These are phyloP conservation scores for Raffaelea ambrosiae DNA, from an alignment of 2,329 filamentous ascomycete species.

Conservation along the genomic window DNA sequence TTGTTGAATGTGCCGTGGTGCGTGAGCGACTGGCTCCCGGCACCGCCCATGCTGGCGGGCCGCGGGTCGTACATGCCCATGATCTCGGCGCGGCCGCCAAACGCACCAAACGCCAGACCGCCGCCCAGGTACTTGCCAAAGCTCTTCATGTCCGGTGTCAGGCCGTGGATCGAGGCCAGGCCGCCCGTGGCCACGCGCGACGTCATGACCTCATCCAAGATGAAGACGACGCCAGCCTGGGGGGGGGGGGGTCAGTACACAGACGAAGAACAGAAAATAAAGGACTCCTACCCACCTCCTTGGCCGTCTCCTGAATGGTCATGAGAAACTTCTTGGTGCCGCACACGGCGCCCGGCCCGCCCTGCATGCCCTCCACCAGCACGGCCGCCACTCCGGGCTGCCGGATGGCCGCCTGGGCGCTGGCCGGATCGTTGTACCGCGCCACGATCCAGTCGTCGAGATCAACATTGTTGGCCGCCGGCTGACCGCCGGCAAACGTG, in stretches of 20 bases:
- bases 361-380: conserved; percentile 57
- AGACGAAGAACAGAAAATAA: too few species aligned
- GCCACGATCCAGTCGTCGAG: conserved; percentile 48
- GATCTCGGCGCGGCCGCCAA: conserved; percentile 51
- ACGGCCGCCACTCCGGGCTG: conserved; percentile 44
- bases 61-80: conserved; percentile 63
- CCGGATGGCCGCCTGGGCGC: conserved; percentile 49
- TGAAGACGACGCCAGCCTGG: conserved; percentile 42
- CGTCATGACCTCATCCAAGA: conserved; percentile 65
- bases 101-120: conserved; percentile 49
- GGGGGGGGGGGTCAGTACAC: background rate
- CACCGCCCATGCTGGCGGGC: background rate
- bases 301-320: conserved; percentile 37
- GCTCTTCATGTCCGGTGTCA: conserved; percentile 41
- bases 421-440: conserved; percentile 49
- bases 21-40: too few species aligned
- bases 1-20: conserved; percentile 54
- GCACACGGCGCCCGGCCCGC: conserved; percentile 46
- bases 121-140: conserved; percentile 52
- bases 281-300: conserved; percentile 20
- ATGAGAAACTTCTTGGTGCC: conserved; percentile 43
- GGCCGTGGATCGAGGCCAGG: conserved; percentile 54
- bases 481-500: conserved; percentile 20
- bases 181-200: conserved; percentile 49
- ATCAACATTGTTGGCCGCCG: conserved; percentile 35